These are phyloP conservation scores for Aplosporella prunicola DNA, from an alignment of 2,329 filamentous ascomycete genomes.

Conservation along the genomic window DNA sequence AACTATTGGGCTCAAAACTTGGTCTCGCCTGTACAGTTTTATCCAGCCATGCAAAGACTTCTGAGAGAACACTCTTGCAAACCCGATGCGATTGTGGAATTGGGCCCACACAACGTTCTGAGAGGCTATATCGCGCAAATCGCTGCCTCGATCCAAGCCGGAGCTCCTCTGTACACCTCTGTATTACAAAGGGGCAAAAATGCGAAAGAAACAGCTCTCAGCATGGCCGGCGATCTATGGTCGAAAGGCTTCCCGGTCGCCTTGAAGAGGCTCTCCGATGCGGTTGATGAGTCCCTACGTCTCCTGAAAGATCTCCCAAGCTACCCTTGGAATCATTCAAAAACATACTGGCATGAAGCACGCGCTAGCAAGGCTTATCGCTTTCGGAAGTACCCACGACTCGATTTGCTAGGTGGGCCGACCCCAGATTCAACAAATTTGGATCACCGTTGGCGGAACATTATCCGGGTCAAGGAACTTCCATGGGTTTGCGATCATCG, in stretches of 20 bases:
- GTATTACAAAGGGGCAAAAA: slow-evolving; percentile 13
- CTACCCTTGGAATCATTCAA: slow-evolving; percentile 27
- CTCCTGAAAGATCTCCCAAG: slow-evolving; percentile 20
- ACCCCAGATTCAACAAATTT: not conserved
- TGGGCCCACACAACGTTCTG: slow-evolving; percentile 23
- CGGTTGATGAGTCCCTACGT: slow-evolving; percentile 5
- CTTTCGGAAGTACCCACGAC: slow-evolving; percentile 3
- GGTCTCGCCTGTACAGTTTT: slow-evolving; percentile 27
- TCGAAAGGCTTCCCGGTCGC: slow-evolving; percentile 12
- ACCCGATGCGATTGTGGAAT: slow-evolving; percentile 14
- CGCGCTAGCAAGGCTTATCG: slow-evolving; percentile 11
- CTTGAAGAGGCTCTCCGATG: slow-evolving; percentile 6
- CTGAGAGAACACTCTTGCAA: slow-evolving; percentile 3
- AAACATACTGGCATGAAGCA: slow-evolving; percentile 17
- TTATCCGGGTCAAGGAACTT: slow-evolving; percentile 14
- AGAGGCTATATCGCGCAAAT: slow-evolving; percentile 16
- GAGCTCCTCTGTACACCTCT: slow-evolving; percentile 13
- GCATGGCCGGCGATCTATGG: slow-evolving; percentile 16
- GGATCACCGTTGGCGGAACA: slow-evolving; percentile 14
- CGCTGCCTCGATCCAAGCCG: not conserved
- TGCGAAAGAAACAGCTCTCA: slow-evolving; percentile 11
- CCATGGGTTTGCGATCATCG: slow-evolving; percentile 21
- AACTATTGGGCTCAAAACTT: slow-evolving; percentile 33
- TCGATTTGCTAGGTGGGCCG: not conserved
- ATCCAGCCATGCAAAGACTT: slow-evolving; percentile 18